phyloP scores from a whole-genome alignment of 2,329 filamentous ascomycete species.

The Coniochaeta sp. region DNA sequence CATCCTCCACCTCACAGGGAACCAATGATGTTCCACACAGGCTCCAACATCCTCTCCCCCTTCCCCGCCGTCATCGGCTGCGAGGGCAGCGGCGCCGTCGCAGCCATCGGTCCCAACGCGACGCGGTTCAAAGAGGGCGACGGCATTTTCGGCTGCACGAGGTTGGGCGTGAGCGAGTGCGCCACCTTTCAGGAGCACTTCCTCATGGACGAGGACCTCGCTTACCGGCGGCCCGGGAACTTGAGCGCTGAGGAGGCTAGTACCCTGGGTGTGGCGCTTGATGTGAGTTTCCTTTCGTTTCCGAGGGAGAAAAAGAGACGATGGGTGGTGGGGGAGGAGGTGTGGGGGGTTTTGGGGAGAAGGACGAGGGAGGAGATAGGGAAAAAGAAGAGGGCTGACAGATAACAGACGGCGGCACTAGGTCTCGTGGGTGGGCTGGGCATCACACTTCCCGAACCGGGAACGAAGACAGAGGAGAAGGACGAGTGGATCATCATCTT shows the following conservation, averaged over 20 bases:
- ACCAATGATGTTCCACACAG: constrained; percentile 23
- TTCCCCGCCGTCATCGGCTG: constrained; percentile 31
- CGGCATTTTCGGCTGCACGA: constrained; percentile 26
- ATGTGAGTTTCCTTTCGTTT: constrained; percentile 16
- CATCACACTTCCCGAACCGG: constrained; percentile 15
- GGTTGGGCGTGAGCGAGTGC: constrained; percentile 23
- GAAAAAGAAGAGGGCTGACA: too few relatives aligned
- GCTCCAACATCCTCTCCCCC: constrained; percentile 19
- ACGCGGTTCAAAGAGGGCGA: constrained; percentile 25
- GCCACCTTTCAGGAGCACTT: constrained; percentile 30
- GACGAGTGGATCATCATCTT: constrained; percentile 30
- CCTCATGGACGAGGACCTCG: constrained; percentile 26
- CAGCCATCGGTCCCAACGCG: constrained; percentile 21
- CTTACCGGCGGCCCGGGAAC: constrained; percentile 21
- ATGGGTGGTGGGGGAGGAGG: too few relatives aligned
- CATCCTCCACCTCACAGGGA: constrained; percentile 23
- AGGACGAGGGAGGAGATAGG: too few relatives aligned
- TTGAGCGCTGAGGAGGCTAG: constrained; percentile 22
- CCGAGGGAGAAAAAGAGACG: too few relatives aligned
- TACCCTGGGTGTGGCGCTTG: constrained; percentile 25
- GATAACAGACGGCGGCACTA: constrained; percentile 27
- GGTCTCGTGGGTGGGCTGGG: constrained; percentile 22
- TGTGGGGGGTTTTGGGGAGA: too few relatives aligned
- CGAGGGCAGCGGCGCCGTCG: constrained; percentile 25
- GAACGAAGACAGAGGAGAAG: constrained; percentile 8